These are phyloP conservation scores for Lactarius hatsudake DNA, from an alignment of 768 basidiomycete species.

Conservation along the genomic window DNA sequence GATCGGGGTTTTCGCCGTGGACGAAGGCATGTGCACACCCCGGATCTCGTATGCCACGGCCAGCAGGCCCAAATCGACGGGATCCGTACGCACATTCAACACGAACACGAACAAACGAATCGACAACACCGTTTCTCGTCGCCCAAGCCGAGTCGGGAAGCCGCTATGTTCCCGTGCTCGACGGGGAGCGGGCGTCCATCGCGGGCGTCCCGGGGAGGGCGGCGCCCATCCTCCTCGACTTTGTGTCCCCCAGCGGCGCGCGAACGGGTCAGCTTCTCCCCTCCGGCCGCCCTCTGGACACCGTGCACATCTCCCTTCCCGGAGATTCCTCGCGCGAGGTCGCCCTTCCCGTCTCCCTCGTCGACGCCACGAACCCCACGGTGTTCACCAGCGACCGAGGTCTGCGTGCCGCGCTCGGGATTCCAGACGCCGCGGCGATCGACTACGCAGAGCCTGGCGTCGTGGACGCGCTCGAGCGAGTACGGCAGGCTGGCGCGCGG, in stretches of 20 bases:
- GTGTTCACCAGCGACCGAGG: constrained; percentile 54
- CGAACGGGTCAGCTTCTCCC: constrained; percentile 71
- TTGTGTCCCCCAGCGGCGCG: constrained; percentile 63
- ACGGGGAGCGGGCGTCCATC: constrained; percentile 51
- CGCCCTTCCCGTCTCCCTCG: constrained; percentile 46
- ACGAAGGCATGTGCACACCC: constrained; percentile 52
- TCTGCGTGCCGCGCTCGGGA: constrained; percentile 40
- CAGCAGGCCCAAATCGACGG: constrained; percentile 8
- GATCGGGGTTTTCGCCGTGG: constrained; percentile 72
- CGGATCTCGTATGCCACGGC: constrained; percentile 16
- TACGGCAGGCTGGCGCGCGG: constrained; percentile 54
- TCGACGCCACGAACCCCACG: constrained; percentile 76
- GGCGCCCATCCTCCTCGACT: constrained; percentile 64
- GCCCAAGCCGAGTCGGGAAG: constrained; percentile 12
- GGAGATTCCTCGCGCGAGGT: constrained; percentile 10
- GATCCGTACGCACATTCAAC: constrained; percentile 60
- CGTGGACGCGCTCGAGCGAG: constrained; percentile 43
- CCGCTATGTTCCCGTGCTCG: constrained; percentile 38
- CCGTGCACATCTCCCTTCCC: constrained; percentile 37
- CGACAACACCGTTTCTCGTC: constrained; percentile 68
- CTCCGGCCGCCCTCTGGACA: constrained; percentile 49
- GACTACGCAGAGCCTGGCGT: constrained; percentile 29
- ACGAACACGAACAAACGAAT: constrained; percentile 71
- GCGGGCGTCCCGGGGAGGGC: constrained; percentile 68
- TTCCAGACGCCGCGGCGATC: constrained; percentile 28